These are phyloP conservation scores for Lasiosphaeriaceae sp. DNA, from an alignment of 495 filamentous ascomycete genomes.

Conservation along the genomic window DNA sequence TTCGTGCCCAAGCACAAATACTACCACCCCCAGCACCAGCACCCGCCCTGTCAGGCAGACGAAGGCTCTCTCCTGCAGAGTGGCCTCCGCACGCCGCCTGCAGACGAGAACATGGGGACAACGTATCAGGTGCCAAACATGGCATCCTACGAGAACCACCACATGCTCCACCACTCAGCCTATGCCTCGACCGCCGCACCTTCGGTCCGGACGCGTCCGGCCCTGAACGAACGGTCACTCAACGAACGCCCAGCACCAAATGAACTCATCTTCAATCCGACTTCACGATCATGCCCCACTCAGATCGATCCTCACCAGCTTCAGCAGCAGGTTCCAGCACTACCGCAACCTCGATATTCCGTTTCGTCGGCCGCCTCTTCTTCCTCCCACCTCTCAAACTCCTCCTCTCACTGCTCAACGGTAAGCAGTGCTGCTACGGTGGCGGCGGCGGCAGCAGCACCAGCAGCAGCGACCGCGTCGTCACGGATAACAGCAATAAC, in stretches of 20 bases:
- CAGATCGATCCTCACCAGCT: slow-evolving; percentile 1
- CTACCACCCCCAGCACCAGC: neutral
- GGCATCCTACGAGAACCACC: slow-evolving; percentile 38
- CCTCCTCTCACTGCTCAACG: neutral
- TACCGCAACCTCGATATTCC: slow-evolving; percentile 11
- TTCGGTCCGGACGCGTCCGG: slow-evolving; percentile 20
- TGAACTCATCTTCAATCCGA: slow-evolving; percentile 23
- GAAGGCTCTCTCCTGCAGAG: neutral
- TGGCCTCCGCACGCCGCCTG: slow-evolving; percentile 49
- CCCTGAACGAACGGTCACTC: slow-evolving; percentile 19
- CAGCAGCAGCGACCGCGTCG: neutral
- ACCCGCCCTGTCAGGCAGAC: neutral
- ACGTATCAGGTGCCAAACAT: slow-evolving; percentile 42
- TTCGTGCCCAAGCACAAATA: too few species aligned
- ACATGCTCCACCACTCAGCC: slow-evolving; percentile 29
- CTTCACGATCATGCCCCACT: slow-evolving; percentile 14
- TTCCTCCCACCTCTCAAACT: too few species aligned
- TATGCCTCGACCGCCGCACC: slow-evolving; percentile 24
- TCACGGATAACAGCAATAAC: slow-evolving; percentile 17
- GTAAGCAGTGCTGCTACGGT: neutral
- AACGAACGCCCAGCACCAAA: slow-evolving; percentile 18
- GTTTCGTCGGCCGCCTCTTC: neutral
- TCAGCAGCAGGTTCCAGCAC: neutral
- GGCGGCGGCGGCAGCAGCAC: neutral
- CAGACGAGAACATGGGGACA: slow-evolving; percentile 44